Conservation (phyloP, 306 rosid species). For the Cyamopsis tetragonoloba region DNA sequence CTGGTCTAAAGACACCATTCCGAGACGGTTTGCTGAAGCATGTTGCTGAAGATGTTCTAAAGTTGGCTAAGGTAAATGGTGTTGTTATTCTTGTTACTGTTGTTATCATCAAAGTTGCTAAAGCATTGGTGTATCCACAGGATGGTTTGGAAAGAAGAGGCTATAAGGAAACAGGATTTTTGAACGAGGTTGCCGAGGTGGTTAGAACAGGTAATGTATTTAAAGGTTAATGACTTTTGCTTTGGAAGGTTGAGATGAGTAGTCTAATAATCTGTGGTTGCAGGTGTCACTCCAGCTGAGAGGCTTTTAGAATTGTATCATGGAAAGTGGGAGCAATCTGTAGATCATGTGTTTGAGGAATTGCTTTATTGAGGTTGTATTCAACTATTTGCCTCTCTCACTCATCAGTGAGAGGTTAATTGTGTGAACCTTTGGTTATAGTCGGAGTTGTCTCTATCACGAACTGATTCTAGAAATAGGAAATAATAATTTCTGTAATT, state of each 20-base stretch:
- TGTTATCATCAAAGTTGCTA: constrained; percentile 21
- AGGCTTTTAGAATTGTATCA: constrained; percentile 74
- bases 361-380: constrained; percentile 68
- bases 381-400: constrained; percentile 10
- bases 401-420: constrained; percentile 30
- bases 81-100: background rate
- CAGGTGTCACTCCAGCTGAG: constrained; percentile 94
- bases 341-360: constrained; percentile 89
- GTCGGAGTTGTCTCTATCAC: constrained; percentile 14
- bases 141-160: constrained; percentile 98
- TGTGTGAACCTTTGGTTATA: constrained; percentile 31
- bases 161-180: constrained; percentile 83
- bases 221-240: too few species aligned
- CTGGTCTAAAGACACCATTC: constrained; percentile 87
- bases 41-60: constrained; percentile 83
- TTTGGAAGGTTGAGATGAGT: background rate
- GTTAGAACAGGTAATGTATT: constrained; percentile 68
- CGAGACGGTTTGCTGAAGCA: constrained; percentile 89
- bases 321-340: constrained; percentile 78
- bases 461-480: constrained; percentile 28
- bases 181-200: constrained; percentile 89
- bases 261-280: constrained; percentile 4
- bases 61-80: constrained; percentile 69
- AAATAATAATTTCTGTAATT: constrained; percentile 41
- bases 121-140: constrained; percentile 34